phyloP scores from a whole-genome alignment of 1,284 basidiomycete species.

The Limonomyces culmigenus region DNA sequence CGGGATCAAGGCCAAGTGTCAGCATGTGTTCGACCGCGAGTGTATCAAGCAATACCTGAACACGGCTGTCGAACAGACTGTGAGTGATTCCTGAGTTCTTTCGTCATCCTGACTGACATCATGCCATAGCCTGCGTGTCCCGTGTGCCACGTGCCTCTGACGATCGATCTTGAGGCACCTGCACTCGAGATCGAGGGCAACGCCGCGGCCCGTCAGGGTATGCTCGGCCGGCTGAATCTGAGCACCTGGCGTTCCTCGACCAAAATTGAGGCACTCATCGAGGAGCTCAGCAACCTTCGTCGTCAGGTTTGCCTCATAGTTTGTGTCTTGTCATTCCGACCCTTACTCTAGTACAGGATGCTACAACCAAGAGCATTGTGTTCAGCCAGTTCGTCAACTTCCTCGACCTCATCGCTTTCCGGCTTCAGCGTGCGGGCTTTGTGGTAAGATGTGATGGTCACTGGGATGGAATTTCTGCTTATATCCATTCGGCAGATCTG shows the following conservation, averaged over 20 bases:
- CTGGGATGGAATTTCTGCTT: constrained; percentile 1
- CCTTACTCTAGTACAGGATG: too few species aligned
- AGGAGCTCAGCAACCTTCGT: constrained; percentile 79
- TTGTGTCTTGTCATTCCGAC: too few species aligned
- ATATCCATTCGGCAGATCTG: constrained; percentile 44
- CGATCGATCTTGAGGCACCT: constrained; percentile 90
- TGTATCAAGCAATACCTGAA: constrained; percentile 92
- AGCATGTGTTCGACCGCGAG: constrained; percentile 85
- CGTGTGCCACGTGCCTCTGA: constrained; percentile 85
- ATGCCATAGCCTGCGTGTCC: constrained; percentile 75
- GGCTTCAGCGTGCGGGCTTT: constrained; percentile 86
- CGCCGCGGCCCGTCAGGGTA: constrained; percentile 69
- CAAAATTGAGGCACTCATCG: constrained; percentile 94
- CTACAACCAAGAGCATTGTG: constrained; percentile 92
- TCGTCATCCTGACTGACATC: constrained; percentile 3
- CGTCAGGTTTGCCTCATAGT: too few species aligned
- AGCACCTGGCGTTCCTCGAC: constrained; percentile 88
- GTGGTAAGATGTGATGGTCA: constrained; percentile 29
- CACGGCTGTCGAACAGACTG: constrained; percentile 53
- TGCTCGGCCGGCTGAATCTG: constrained; percentile 80
- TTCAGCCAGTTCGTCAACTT: constrained; percentile 92
- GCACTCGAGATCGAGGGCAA: constrained; percentile 73
- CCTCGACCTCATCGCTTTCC: constrained; percentile 81
- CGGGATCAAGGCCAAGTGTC: constrained; percentile 85
- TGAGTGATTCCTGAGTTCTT: constrained; percentile 17